Evolutionary conservation across 805 yeast genomes (phyloP).

Genomic region (Lipomyces starkeyi): DNA sequence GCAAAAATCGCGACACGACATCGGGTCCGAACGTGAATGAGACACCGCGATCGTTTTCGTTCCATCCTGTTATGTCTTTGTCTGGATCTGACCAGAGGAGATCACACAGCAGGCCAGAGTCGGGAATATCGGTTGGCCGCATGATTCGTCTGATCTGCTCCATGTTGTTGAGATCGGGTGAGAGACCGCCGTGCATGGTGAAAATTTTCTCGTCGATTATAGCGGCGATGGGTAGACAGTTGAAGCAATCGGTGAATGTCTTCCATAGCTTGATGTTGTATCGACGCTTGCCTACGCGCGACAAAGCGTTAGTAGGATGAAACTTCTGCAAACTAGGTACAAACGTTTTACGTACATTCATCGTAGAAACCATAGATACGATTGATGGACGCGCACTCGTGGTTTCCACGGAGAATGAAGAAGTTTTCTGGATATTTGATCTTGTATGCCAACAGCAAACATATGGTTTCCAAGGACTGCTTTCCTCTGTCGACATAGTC

Average conservation of each 20-base stretch:
- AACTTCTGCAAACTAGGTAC: neutral
- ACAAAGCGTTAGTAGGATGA: neutral
- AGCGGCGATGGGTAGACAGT: constrained; percentile 98
- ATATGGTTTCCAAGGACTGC: constrained; percentile 94
- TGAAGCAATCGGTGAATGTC: constrained; percentile 97
- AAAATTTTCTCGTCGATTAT: constrained; percentile 97
- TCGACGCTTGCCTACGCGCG: constrained; percentile 69
- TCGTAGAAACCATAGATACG: constrained; percentile 98
- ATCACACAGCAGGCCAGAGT: constrained; percentile 94
- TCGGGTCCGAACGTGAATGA: constrained; percentile 99
- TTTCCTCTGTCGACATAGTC: constrained; percentile 99
- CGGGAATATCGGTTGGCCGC: constrained; percentile 99
- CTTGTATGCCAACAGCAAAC: constrained; percentile 91
- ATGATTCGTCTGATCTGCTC: constrained; percentile 98
- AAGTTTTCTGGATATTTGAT: constrained; percentile 98
- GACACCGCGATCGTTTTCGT: constrained; percentile 98
- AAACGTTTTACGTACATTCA: constrained; percentile 62
- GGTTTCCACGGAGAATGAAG: constrained; percentile 95
- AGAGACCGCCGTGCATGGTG: constrained; percentile 98
- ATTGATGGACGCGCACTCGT: constrained; percentile 97
- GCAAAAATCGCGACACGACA: constrained; percentile 93
- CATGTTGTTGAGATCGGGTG: constrained; percentile 97
- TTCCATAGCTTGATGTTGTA: constrained; percentile 98
- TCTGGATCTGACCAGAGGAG: constrained; percentile 98
- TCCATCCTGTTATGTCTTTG: constrained; percentile 98